Evolutionary conservation across 352 stramenopile genomes (phyloP), one percentile per base, ranked within the genome.

Genomic region (Pythium monospermum): DNA sequence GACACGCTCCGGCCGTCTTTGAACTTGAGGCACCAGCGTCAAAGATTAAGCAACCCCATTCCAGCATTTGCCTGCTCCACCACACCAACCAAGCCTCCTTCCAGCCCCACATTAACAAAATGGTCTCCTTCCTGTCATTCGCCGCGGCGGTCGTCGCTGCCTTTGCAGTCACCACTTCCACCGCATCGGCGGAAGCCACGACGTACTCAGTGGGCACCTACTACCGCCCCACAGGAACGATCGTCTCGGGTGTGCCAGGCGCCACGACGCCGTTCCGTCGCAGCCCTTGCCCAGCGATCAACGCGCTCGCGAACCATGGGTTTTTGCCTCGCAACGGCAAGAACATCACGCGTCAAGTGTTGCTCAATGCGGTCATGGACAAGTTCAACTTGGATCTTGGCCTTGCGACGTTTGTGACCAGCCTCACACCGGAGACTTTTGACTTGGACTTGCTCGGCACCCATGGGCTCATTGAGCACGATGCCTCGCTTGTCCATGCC

Each of bases 351-450:
- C 19, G 39, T 6, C 10, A 31, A 7, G 28, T 58, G 5, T 22
- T 76, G 3, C 43, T 75, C 1, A 42, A 49, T 4, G 7, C 62
- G 7, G 63, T 84, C 21, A 50, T 71, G 22, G 28, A 66, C 6
- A 64, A 83, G 22, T 82, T 68, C 61, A 79, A 76, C 53, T 18
- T 84, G 1, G 61, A 76, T 31, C 26, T 42, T 21, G 39, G 41
- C 16, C 50, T 81, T 45, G 70, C 71, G 4, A 46, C 64, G 22
- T 58, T 45, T 26, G 53, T 85, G 21, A 58, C 55, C 23, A 53
- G 23, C 32, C 45, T 19, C 12, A 50, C 82, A 35, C 55, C 65
- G 15, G 41, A 40, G n/a, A 33, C 61, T 22, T 79, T 85, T 25
- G 61, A 73, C 23, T 58, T 89, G 15, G 55, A 71, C 0, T 57